A percentile compares a stretch with the other conserved stretches of the same genome.
Evolutionary conservation across 805 yeast genomes (phyloP).

Genomic region (Monosporozyma servazzii): DNA sequence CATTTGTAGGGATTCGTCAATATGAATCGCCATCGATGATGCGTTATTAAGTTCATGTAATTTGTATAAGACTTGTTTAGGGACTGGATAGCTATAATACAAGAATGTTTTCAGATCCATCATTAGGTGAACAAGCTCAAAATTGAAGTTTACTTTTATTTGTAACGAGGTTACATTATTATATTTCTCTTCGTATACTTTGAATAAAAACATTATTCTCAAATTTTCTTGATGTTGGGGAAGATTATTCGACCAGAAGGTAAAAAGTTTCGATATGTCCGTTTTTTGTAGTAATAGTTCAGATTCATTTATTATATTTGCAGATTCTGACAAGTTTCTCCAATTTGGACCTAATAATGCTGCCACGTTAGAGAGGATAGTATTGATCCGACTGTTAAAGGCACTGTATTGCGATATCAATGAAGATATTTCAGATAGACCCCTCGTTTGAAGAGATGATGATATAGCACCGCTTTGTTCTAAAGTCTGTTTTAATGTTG

Average conservation of each 20-base stretch:
- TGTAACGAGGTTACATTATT: not conserved
- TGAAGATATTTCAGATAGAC: conserved; percentile 40
- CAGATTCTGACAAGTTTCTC: conserved; percentile 58
- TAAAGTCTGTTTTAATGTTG: conserved; percentile 34
- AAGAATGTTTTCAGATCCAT: not conserved
- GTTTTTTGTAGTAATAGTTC: conserved; percentile 37
- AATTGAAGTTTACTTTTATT: not conserved
- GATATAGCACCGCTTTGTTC: not conserved
- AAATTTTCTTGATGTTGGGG: not conserved
- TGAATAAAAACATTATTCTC: not conserved
- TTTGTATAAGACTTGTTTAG: not conserved
- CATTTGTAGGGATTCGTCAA: not conserved
- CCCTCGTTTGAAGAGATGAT: conserved; percentile 18
- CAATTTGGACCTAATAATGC: conserved; percentile 52
- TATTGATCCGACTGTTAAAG: conserved; percentile 35
- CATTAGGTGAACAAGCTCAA: not conserved
- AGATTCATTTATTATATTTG: conserved; percentile 45
- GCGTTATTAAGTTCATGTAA: not conserved
- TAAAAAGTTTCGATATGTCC: conserved; percentile 34
- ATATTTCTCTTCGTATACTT: not conserved
- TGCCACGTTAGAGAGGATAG: conserved; percentile 38
- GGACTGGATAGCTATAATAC: not conserved
- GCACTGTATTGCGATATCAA: conserved; percentile 48
- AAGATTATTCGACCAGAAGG: conserved; percentile 39
- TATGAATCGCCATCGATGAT: not conserved